Percentiles rank a stretch among this genome's conserved stretches.
These are phyloP conservation scores for Trichoderma lentiforme DNA, from an alignment of 2,329 filamentous ascomycete species.

Conservation along the genomic window DNA sequence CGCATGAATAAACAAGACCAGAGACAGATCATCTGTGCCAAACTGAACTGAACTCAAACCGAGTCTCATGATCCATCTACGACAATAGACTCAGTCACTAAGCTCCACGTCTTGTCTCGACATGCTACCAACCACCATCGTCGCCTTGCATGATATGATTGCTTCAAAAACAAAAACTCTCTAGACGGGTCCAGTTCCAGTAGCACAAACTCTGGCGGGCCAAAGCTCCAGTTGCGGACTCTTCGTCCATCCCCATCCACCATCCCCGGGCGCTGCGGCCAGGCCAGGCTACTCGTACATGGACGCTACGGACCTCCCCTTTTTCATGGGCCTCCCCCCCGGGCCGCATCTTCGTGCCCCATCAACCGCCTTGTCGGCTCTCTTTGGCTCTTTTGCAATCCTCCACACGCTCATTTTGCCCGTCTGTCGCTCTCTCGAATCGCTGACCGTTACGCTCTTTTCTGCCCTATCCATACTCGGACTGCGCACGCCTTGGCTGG, in stretches of 20 bases:
- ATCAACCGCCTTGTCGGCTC: conserved; percentile 3
- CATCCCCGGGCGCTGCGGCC: conserved; percentile 7
- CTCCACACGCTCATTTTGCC: conserved; percentile 15
- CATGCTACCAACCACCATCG: not conserved
- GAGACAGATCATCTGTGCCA: not conserved
- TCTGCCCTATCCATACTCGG: not conserved
- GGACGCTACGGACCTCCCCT: conserved; percentile 4
- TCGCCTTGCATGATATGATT: conserved; percentile 8
- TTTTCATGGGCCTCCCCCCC: conserved; percentile 16
- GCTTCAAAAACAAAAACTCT: not conserved
- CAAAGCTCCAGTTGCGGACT: not conserved
- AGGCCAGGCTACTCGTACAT: not conserved
- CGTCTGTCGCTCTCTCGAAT: conserved; percentile 14
- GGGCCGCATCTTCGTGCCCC: conserved; percentile 14
- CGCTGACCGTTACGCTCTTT: conserved; percentile 11
- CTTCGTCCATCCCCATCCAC: not conserved
- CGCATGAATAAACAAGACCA: not conserved
- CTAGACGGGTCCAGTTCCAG: not conserved
- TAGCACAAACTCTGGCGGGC: not conserved
- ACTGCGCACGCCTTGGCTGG: conserved; percentile 8
- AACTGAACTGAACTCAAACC: not conserved
- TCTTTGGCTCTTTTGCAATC: conserved; percentile 3
- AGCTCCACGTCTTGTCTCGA: not conserved
- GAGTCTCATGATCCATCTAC: not conserved
- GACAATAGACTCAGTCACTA: not conserved